phyloP scores from a whole-genome alignment of 371 early-diverging fungal species.

The Coemansia sp. region DNA sequence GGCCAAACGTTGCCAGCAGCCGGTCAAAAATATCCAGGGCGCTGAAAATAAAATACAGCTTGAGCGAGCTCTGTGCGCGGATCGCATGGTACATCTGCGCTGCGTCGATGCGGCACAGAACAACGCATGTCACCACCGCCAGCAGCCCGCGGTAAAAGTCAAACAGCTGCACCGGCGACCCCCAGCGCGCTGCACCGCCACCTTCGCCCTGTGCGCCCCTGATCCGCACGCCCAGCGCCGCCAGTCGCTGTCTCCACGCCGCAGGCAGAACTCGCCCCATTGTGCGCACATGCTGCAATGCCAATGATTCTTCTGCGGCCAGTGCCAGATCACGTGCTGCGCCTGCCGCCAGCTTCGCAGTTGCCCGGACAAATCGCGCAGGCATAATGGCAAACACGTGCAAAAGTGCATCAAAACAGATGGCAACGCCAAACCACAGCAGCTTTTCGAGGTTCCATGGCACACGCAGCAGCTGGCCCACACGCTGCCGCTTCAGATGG shows the following conservation, averaged over 20 bases:
- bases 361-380: slow-evolving; percentile 73
- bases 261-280: slow-evolving; percentile 13
- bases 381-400: slow-evolving; percentile 93
- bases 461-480: slow-evolving; percentile 62
- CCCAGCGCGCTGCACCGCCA: slow-evolving; percentile 40
- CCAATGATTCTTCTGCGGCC: slow-evolving; percentile 30
- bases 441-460: slow-evolving; percentile 69
- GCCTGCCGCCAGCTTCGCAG: slow-evolving; percentile 53
- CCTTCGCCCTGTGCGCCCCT: slow-evolving; percentile 14
- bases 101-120: slow-evolving; percentile 78
- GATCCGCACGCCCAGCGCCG: slow-evolving; percentile 27
- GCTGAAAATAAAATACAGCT: slow-evolving; percentile 96
- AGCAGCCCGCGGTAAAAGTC: slow-evolving; percentile 83
- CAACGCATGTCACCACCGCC: slow-evolving; percentile 67
- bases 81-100: slow-evolving; percentile 91
- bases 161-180: slow-evolving; percentile 77
- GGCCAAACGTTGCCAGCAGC: slow-evolving; percentile 88
- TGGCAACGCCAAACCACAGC: slow-evolving; percentile 83
- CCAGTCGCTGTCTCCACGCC: slow-evolving; percentile 6
- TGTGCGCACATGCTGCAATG: slow-evolving; percentile 21
- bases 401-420: slow-evolving; percentile 92
- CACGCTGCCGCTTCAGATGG: slow-evolving; percentile 59
- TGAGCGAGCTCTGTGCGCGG: slow-evolving; percentile 92
- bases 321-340: slow-evolving; percentile 44
- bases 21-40: slow-evolving; percentile 90